phyloP scores from a whole-genome alignment of 1,139 yeast genomes.

The Magnusiomyces paraingens region DNA sequence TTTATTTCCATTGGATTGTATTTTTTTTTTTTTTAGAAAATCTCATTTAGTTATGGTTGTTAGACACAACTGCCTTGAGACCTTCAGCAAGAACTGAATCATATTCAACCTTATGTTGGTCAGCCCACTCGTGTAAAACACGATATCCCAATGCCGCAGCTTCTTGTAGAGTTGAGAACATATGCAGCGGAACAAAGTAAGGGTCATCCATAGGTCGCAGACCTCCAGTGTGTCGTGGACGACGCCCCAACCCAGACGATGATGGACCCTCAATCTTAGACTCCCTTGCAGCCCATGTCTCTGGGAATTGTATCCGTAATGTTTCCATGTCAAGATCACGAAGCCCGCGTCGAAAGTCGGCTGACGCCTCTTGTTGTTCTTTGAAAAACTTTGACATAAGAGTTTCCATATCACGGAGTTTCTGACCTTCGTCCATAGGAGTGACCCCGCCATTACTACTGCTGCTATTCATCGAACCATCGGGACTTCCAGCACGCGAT shows the following conservation, averaged over 20 bases:
- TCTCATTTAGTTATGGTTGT: no score
- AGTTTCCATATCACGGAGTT: slow-evolving; percentile 10
- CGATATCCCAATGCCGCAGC: slow-evolving; percentile 37
- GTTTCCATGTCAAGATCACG: slow-evolving; percentile 25
- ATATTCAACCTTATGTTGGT: slow-evolving; percentile 24
- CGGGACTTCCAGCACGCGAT: not conserved
- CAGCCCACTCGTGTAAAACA: slow-evolving; percentile 34
- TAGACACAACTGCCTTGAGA: not conserved
- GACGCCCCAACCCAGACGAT: no score
- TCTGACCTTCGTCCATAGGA: not conserved
- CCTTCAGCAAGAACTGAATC: slow-evolving; percentile 14
- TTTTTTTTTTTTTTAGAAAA: no score
- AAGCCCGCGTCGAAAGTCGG: slow-evolving; percentile 33
- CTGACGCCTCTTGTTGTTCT: slow-evolving; percentile 24
- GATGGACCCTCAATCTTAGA: not conserved
- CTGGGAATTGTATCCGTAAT: slow-evolving; percentile 28
- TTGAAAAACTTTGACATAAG: slow-evolving; percentile 17
- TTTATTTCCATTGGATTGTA: no score
- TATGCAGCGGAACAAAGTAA: slow-evolving; percentile 35
- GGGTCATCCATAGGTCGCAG: slow-evolving; percentile 34
- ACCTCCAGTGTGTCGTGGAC: slow-evolving; percentile 20
- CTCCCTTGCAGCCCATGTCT: slow-evolving; percentile 27
- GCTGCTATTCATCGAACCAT: not conserved
- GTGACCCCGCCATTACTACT: not conserved
- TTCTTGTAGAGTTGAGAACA: slow-evolving; percentile 36